Evolutionary conservation across 257 asterid species (phyloP), one percentile per base, ranked within the genome.

Genomic region (Solanum bukasovii): DNA sequence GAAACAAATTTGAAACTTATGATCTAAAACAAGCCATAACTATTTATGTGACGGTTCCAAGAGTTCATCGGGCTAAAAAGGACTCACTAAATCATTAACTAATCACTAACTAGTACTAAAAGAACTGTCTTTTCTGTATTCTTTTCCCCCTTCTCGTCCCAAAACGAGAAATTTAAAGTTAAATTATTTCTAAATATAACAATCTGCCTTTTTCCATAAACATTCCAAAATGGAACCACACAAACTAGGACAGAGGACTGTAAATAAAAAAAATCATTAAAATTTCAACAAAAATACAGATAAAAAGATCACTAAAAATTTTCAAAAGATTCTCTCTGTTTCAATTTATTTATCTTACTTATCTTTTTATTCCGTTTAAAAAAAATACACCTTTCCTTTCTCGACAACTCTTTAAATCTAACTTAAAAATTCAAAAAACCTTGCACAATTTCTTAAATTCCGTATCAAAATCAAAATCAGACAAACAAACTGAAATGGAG

Each of bases 361-460:
- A 25, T 10, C 35, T 68, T 12, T 68, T 25, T 25, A n/a, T 0
- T 11, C 73, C 34, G 0, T 25, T 25, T 12, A 2, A 67, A 67
- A 25, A 67, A 25, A 9, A 63, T 67, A 27, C 9, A 67, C 7
- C 73, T 67, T 25, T 67, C 16, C 73, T 67, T 56, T 56, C n/a
- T 56, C 1, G 0, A 2, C 65, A 56, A 56, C n/a, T 56, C 65
- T 1, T 67, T 67, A 63, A n/a, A n/a, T 63, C 3, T n/a, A 63
- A 63, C 31, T 63, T n/a, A 0, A 27, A 67, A 29, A 27, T 3
- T 67, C 35, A 63, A 63, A 63, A 67, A 27, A 13, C 0, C 0
- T 27, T 13, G 9, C 0, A 0, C 0, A 25, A 25, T 25, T 67
- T 67, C 20, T 12, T 67, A 25, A 67, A 67, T 13, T 27, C 0